Evolutionary conservation across 2,329 filamentous ascomycete species (phyloP).

Genomic region (Botrytis galanthina): DNA sequence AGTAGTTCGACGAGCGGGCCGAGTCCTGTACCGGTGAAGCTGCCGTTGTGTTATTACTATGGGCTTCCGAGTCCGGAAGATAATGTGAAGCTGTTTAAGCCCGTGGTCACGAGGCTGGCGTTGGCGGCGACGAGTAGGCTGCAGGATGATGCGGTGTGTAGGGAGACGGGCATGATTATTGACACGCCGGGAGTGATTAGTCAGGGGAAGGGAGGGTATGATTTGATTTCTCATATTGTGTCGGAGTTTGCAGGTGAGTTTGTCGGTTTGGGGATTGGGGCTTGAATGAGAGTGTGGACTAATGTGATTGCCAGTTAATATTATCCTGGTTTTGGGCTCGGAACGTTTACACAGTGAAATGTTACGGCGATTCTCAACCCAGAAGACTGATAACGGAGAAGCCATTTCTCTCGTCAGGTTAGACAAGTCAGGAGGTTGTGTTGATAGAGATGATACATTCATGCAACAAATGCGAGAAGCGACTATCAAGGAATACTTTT

Average conservation of each 20-base stretch:
- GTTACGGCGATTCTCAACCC: constrained; percentile 60
- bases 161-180: constrained; percentile 75
- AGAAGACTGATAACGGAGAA: constrained; percentile 60
- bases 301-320: constrained; percentile 55
- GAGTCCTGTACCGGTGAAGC: constrained; percentile 82
- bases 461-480: constrained; percentile 72
- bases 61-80: constrained; percentile 72
- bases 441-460: constrained; percentile 70
- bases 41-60: constrained; percentile 88
- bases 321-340: constrained; percentile 79
- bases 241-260: constrained; percentile 60
- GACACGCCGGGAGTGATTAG: constrained; percentile 74
- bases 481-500: constrained; percentile 90
- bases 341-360: constrained; percentile 74
- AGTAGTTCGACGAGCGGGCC: constrained; percentile 88
- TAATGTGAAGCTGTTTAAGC: constrained; percentile 68
- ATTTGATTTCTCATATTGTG: constrained; percentile 77
- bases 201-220: constrained; percentile 64
- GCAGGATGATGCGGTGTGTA: constrained; percentile 70
- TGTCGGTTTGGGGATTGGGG: background rate
- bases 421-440: constrained; percentile 82
- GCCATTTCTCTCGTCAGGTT: constrained; percentile 72
- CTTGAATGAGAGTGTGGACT: background rate
- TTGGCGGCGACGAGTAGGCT: constrained; percentile 75
- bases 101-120: constrained; percentile 72